phyloP scores from a whole-genome alignment of 345 rosid species.

The Boechera retrofracta region DNA sequence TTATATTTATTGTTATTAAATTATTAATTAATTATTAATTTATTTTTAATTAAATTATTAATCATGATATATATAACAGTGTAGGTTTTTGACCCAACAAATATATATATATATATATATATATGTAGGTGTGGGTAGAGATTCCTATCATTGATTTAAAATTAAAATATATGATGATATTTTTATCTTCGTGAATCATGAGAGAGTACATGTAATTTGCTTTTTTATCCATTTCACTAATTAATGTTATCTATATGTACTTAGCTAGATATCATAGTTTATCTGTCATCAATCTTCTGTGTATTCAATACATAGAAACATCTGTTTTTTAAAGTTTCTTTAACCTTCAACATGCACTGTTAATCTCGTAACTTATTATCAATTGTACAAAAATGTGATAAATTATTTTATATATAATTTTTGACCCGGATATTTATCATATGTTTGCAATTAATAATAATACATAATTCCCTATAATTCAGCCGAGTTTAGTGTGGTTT shows the following conservation, averaged over 20 bases:
- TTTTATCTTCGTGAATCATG: slow-evolving; percentile 1
- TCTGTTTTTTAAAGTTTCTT: not conserved
- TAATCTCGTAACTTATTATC: not conserved
- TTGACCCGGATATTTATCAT: not conserved
- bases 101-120: too few relatives aligned
- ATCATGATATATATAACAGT: too few relatives aligned
- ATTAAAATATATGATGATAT: not conserved
- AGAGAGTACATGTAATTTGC: not conserved
- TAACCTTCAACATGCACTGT: not conserved
- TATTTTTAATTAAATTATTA: too few relatives aligned
- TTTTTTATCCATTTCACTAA: not conserved
- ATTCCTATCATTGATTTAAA: not conserved
- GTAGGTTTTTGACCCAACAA: not conserved
- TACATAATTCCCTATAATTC: slow-evolving; percentile 18
- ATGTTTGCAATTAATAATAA: slow-evolving; percentile 18
- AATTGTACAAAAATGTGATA: not conserved
- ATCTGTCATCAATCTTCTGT: not conserved
- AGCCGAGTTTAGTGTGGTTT: slow-evolving; percentile 36
- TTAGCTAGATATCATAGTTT: not conserved
- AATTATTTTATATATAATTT: not conserved
- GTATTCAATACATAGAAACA: not conserved
- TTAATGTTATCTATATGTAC: slow-evolving; percentile 14
- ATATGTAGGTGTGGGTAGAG: not conserved
- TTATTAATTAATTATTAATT: too few relatives aligned
- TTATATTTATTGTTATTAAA: too few relatives aligned